Evolutionary conservation across 257 asterid genomes (phyloP).

Genomic region (Solanum acaule): DNA sequence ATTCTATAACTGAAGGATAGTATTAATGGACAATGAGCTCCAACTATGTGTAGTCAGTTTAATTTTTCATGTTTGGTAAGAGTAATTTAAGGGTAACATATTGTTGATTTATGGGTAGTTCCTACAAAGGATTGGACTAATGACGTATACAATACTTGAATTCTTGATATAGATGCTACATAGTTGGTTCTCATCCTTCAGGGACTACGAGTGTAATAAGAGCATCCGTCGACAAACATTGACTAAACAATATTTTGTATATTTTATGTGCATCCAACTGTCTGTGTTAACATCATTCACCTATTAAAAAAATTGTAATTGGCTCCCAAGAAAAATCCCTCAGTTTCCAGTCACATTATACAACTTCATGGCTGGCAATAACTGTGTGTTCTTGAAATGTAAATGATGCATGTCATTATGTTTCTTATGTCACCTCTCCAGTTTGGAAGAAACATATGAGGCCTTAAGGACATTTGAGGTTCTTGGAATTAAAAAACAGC

Average conservation of each 20-base stretch:
- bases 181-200: background rate
- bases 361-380: background rate
- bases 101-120: background rate
- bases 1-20: background rate
- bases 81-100: background rate
- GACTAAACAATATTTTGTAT: background rate
- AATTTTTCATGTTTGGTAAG: background rate
- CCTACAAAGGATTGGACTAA: background rate
- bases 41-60: background rate
- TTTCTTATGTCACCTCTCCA: conserved; percentile 13
- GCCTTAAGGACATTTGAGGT: conserved; percentile 75
- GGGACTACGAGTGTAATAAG: background rate
- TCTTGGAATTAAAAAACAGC: conserved; percentile 62
- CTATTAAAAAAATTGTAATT: background rate
- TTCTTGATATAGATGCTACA: background rate
- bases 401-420: background rate
- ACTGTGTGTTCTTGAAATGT: background rate
- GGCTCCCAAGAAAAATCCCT: background rate
- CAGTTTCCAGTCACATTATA: background rate
- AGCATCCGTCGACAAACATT: background rate
- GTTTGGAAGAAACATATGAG: conserved; percentile 77
- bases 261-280: background rate
- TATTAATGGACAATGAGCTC: background rate
- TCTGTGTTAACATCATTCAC: background rate
- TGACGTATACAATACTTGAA: background rate